Evolutionary conservation across 192 early-diverging fungal genomes (phyloP).

Genomic region (Chytriomyces confervae): DNA sequence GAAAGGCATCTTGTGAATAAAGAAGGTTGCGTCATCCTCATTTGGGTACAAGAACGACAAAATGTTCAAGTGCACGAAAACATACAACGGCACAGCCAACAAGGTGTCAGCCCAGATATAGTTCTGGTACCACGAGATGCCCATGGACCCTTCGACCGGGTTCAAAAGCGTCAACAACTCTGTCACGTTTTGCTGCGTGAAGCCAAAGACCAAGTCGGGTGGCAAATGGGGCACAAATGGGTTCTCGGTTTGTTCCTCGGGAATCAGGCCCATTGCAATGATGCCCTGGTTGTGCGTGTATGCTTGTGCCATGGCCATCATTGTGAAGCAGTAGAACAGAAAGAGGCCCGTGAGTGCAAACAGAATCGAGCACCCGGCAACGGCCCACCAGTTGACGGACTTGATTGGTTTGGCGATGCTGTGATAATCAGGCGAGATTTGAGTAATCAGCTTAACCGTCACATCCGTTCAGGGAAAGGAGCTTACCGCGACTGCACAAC

Average conservation of each 20-base stretch:
- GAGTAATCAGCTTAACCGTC: neutral
- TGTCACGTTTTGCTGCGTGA: neutral
- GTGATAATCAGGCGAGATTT: neutral
- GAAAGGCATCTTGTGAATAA: neutral
- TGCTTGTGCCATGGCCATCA: neutral
- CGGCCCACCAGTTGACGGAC: neutral
- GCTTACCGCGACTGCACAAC: slow-evolving; percentile 4
- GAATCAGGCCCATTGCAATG: slow-evolving; percentile 3
- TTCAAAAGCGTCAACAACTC: neutral
- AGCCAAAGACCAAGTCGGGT: slow-evolving; percentile 31
- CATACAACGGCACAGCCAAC: slow-evolving; percentile 21
- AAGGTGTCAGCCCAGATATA: slow-evolving; percentile 18
- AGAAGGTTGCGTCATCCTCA: neutral
- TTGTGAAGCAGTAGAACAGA: neutral
- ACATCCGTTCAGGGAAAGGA: neutral
- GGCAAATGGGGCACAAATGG: slow-evolving; percentile 17
- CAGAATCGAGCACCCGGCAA: neutral
- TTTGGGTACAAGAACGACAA: slow-evolving; percentile 19
- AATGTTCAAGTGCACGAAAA: slow-evolving; percentile 15
- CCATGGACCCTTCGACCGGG: neutral
- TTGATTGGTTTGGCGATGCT: neutral
- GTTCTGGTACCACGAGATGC: slow-evolving; percentile 9
- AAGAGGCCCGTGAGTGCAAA: neutral
- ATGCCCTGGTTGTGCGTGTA: neutral
- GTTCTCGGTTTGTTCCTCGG: neutral